Base-by-base conservation (phyloP, 352 stramenopile genomes). In the Pythium pyrilobum region DNA sequence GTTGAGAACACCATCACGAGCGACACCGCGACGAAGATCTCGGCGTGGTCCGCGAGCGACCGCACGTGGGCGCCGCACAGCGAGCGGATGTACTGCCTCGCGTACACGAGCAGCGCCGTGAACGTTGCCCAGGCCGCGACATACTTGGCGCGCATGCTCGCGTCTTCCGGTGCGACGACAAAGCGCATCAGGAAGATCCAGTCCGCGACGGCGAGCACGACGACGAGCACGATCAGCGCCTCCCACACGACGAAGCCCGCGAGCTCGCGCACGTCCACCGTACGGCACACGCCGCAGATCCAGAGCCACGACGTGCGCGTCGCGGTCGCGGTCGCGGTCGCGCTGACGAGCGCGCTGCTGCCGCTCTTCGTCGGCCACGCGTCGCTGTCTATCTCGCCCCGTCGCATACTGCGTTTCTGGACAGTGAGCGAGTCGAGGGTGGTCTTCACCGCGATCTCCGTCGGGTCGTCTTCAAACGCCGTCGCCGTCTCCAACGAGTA, bases 1-100 rank as follows among this genome's bases (percentile, higher is more conserved):
- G 56, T 67, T 15, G 60, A 67, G 27, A 78, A 66, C 9, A 75
- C 66, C 57, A 72, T 79, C 12, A 58, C 56, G 10, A 72, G 49
- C 24, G 52, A 69, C 28, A 65, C 44, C 29, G 37, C 42, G 15
- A 59, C 50, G 39, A 75, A 75, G 50, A 72, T 66, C 64, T 75
- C 67, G 33, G 63, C 67, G 46, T 75, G 67, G 9, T 66, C 55
- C 1, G 40, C 48, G 28, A 73, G 34, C 28, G 33, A 28, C 8
- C 55, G 52, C 15, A 73, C 45, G 52, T 63, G 24, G 28, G 41
- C 8, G 18, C 51, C 59, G 34, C 59, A 66, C 18, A 27, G 37
- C 28, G 46, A 44, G 13, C 57, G 64, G 23, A 72, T 18, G 20
- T 45, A 27, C 11, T 23, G 25, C 21, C 64, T 42, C 10, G 56